Conservation (phyloP, 495 filamentous ascomycete species). For the Pyrenula aspistea region DNA sequence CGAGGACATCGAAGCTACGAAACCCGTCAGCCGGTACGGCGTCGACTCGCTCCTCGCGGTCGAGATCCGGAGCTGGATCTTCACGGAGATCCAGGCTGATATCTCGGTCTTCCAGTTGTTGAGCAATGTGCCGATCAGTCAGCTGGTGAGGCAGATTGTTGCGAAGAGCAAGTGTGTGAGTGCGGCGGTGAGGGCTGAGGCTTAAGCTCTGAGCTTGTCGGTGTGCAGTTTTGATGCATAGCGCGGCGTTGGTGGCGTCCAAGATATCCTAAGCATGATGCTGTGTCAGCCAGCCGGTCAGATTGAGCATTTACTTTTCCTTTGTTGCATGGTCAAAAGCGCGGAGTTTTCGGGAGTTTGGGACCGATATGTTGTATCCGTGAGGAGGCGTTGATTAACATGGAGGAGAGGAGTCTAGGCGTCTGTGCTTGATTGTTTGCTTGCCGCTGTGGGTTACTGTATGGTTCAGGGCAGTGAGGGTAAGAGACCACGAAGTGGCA, state of each 20-base stretch:
- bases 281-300: background rate
- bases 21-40: slow-evolving; percentile 17
- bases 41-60: slow-evolving; percentile 44
- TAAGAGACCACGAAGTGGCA: background rate
- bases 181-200: background rate
- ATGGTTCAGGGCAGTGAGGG: too few relatives aligned
- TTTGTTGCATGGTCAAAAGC: too few relatives aligned
- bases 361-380: too few relatives aligned
- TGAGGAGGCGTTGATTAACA: too few relatives aligned
- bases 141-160: background rate
- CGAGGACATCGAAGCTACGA: slow-evolving; percentile 21
- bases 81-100: slow-evolving; percentile 19
- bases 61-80: slow-evolving; percentile 41
- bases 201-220: background rate
- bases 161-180: background rate
- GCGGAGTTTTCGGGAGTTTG: too few relatives aligned
- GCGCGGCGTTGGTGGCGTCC: background rate
- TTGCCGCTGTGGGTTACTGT: background rate
- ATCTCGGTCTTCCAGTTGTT: slow-evolving; percentile 34
- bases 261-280: background rate
- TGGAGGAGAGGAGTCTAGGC: background rate
- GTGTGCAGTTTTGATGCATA: background rate
- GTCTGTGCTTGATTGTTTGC: background rate
- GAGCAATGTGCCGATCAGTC: background rate
- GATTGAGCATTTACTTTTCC: background rate